These are phyloP conservation scores for Septoria linicola DNA, from an alignment of 2,329 filamentous ascomycete genomes.

Conservation along the genomic window DNA sequence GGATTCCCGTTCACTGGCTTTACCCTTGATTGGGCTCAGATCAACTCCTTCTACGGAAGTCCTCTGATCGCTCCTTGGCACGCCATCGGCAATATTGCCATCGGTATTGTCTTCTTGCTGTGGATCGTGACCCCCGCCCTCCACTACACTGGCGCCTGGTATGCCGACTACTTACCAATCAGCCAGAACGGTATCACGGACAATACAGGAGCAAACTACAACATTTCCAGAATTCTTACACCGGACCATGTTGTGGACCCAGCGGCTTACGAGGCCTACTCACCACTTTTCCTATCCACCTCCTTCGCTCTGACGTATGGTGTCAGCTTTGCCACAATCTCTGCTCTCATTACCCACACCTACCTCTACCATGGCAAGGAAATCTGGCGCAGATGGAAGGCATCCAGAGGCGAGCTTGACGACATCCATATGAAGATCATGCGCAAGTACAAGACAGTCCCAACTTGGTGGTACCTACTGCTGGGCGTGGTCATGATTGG, in stretches of 20 bases:
- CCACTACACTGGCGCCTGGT: slow-evolving; percentile 71
- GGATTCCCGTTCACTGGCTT: slow-evolving; percentile 59
- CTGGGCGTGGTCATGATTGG: slow-evolving; percentile 25
- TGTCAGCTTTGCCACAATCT: slow-evolving; percentile 78
- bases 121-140: slow-evolving; percentile 30
- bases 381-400: slow-evolving; percentile 74
- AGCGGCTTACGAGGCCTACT: slow-evolving; percentile 73
- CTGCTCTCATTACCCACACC: slow-evolving; percentile 77
- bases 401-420: slow-evolving; percentile 50
- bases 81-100: slow-evolving; percentile 34
- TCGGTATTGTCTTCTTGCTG: slow-evolving; percentile 28
- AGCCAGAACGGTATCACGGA: slow-evolving; percentile 81
- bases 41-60: slow-evolving; percentile 75
- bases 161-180: slow-evolving; percentile 82
- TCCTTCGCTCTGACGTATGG: slow-evolving; percentile 86
- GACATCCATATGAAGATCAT: slow-evolving; percentile 84
- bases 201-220: slow-evolving; percentile 79
- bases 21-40: slow-evolving; percentile 88
- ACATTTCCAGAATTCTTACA: slow-evolving; percentile 77
- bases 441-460: slow-evolving; percentile 77
- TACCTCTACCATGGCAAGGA: slow-evolving; percentile 82
- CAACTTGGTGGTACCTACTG: slow-evolving; percentile 69
- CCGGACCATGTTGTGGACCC: slow-evolving; percentile 75
- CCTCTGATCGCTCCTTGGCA: slow-evolving; percentile 45
- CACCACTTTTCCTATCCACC: slow-evolving; percentile 78